Percentiles rank a stretch among this genome's conserved stretches.
phyloP scores from a whole-genome alignment of 2,329 filamentous ascomycete genomes.

The Penicillium rolfsii region DNA sequence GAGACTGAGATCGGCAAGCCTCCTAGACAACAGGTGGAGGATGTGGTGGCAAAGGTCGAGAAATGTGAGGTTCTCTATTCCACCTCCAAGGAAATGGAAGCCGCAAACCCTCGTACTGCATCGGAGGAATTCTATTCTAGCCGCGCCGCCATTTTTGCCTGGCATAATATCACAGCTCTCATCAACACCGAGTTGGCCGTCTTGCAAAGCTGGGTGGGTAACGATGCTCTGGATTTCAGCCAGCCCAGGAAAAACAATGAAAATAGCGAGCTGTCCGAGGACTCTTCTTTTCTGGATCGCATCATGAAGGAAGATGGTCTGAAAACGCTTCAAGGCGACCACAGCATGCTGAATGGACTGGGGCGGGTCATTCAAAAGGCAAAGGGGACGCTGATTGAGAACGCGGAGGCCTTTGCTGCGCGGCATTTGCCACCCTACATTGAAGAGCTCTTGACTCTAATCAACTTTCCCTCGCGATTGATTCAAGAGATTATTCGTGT shows the following conservation, averaged over 20 bases:
- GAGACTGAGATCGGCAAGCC: slow-evolving; percentile 89
- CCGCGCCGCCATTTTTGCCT: slow-evolving; percentile 86
- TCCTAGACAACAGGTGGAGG: slow-evolving; percentile 83
- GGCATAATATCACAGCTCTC: slow-evolving; percentile 95
- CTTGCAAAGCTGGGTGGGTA: slow-evolving; percentile 94
- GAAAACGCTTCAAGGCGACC: slow-evolving; percentile 80
- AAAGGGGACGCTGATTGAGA: slow-evolving; percentile 85
- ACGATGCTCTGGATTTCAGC: slow-evolving; percentile 89
- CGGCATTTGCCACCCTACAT: slow-evolving; percentile 94
- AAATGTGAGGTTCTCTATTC: slow-evolving; percentile 85
- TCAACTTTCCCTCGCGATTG: slow-evolving; percentile 94
- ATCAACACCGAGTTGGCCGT: slow-evolving; percentile 95
- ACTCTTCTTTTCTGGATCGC: slow-evolving; percentile 90
- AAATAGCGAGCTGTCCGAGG: slow-evolving; percentile 75
- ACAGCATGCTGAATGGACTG: slow-evolving; percentile 83
- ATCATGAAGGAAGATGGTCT: slow-evolving; percentile 95
- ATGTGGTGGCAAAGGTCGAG: slow-evolving; percentile 87
- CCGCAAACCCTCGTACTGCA: slow-evolving; percentile 74
- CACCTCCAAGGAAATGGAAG: slow-evolving; percentile 72
- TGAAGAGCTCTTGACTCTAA: slow-evolving; percentile 90
- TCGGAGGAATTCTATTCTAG: slow-evolving; percentile 79
- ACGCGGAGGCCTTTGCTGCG: slow-evolving; percentile 80
- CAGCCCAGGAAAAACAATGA: slow-evolving; percentile 71
- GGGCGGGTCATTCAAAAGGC: slow-evolving; percentile 88
- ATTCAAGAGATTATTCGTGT: slow-evolving; percentile 97